Conservation (phyloP, 2,329 filamentous ascomycete species). For the Colletotrichum lupini region DNA sequence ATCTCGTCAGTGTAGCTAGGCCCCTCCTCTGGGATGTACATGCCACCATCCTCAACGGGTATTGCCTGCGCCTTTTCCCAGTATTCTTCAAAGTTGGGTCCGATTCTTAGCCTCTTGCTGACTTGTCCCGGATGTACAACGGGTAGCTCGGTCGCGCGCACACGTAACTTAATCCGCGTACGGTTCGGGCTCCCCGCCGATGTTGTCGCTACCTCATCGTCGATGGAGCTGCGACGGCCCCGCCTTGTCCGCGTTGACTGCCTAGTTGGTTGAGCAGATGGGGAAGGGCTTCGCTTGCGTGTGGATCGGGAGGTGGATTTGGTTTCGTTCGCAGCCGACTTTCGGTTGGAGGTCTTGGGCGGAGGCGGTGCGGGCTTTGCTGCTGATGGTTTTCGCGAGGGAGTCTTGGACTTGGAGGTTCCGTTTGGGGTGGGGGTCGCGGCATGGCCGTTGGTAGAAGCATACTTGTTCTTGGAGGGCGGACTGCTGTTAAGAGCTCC, state of each 20-base stretch:
- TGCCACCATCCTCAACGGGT: constrained; percentile 68
- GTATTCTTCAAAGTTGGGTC: constrained; percentile 67
- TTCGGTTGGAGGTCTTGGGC: constrained; percentile 44
- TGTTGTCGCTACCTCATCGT: constrained; percentile 28
- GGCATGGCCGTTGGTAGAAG: constrained; percentile 43
- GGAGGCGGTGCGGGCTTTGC: constrained; percentile 31
- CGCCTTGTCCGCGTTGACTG: constrained; percentile 56
- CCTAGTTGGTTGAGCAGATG: constrained; percentile 50
- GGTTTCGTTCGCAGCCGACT: constrained; percentile 43
- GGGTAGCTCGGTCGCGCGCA: constrained; percentile 62
- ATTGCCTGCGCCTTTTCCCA: constrained; percentile 61
- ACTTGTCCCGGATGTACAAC: constrained; percentile 70
- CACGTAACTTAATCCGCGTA: constrained; percentile 61
- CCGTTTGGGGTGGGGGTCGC: constrained; percentile 44
- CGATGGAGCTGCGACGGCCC: constrained; percentile 52
- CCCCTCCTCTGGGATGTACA: constrained; percentile 66
- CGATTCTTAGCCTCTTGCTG: constrained; percentile 63
- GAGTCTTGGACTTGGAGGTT: constrained; percentile 42
- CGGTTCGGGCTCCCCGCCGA: constrained; percentile 41
- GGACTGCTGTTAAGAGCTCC: constrained; percentile 51
- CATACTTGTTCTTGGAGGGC: constrained; percentile 42
- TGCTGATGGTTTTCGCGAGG: constrained; percentile 39
- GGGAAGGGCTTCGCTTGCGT: constrained; percentile 55
- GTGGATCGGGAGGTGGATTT: constrained; percentile 45
- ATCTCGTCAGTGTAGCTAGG: constrained; percentile 69